Base-by-base conservation (phyloP, 148 eudicot genomes). In the Rhododendron mucronatum region DNA sequence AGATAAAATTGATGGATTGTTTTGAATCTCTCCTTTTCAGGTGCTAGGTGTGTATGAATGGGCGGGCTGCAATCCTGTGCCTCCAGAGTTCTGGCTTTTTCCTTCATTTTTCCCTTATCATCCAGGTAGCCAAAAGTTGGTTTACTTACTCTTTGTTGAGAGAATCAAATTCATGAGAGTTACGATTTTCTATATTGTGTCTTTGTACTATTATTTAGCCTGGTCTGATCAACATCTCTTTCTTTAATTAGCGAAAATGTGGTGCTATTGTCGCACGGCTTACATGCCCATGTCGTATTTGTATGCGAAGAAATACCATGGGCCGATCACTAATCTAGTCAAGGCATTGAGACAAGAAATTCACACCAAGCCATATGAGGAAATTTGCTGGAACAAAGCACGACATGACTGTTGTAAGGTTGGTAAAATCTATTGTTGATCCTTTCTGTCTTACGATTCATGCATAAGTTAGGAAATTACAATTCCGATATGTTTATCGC, bases 271-370 rank as follows among this genome's bases (percentile, higher is more conserved):
- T 67, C 91, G 91, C 37, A 87, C 87, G 20, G 81, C 88, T 55
- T 89, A 89, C 85, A 86, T 89, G 91, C 91, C 91, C 7, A 89
- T 89, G 91, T 89, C 91, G 2, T 89, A 89, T 51, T 83, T 89
- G 80, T 89, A 89, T 45, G 89, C 85, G 76, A 86, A 67, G 44
- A 87, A 85, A 83, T 87, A 50, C 35, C 88, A 85, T 28, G 91
- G 91, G 13, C 89, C 88, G 0, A 85, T 89, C 83, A 89, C 89
- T 1, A 85, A 88, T 48, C 89, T 90, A 18, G 88, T 90, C 3
- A 69, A 78, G 65, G 44, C 83, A 71, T 13, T 90, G 78, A 82
- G 91, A 44, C 48, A 86, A 82, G 91, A 90, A 88, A 86, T 90
- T 30, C 80, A 90, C 67, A 81, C 85, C 20, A 86, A 84, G 35